phyloP scores from a whole-genome alignment of 805 yeast species.

The Cyberlindnera maritima region DNA sequence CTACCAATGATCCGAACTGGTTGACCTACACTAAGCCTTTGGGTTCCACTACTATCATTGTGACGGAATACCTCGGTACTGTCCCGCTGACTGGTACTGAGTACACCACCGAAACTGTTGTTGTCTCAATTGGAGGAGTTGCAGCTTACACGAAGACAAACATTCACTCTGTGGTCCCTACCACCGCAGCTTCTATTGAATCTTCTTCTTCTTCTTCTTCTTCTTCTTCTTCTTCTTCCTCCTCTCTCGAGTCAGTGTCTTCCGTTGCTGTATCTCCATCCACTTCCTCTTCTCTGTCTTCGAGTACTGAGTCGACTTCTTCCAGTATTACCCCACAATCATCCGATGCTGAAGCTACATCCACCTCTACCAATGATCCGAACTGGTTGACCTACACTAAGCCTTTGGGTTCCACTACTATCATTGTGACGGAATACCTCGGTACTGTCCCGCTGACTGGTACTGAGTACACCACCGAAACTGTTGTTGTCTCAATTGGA shows the following conservation, averaged over 20 bases:
- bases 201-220: background rate
- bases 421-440: constrained; percentile 4
- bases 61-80: constrained; percentile 1
- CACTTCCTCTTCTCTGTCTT: background rate
- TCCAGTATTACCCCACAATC: too few species aligned
- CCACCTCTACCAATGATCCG: background rate
- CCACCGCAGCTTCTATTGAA: background rate
- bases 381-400: constrained; percentile 6
- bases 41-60: constrained; percentile 2
- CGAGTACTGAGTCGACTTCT: background rate
- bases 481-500: background rate
- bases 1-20: background rate
- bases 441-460: constrained; percentile 3
- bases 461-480: background rate
- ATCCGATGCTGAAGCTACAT: background rate
- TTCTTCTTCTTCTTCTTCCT: background rate
- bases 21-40: constrained; percentile 1
- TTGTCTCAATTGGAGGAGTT: background rate
- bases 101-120: constrained; percentile 1
- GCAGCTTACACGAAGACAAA: background rate
- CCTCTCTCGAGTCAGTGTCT: background rate
- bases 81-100: background rate
- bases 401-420: constrained; percentile 4
- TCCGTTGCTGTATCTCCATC: background rate
- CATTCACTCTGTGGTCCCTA: background rate